phyloP scores from a whole-genome alignment of 2,329 filamentous ascomycete species.

The Cadophora sp. region DNA sequence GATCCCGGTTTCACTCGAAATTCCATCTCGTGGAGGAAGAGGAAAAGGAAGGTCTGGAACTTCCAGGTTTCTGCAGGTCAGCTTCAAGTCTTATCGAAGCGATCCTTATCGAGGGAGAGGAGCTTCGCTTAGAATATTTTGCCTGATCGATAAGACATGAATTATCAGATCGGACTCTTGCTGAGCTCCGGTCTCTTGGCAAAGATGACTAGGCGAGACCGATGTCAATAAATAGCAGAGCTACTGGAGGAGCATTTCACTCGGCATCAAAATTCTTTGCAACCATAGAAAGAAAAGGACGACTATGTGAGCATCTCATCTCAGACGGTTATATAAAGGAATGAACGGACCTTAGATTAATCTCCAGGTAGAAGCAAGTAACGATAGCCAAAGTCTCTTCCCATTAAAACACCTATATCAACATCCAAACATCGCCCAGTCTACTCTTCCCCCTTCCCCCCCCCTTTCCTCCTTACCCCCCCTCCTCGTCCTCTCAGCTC shows the following conservation, averaged over 20 bases:
- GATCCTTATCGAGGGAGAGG: not conserved
- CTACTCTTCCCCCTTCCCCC: no score
- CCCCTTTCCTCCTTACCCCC: no score
- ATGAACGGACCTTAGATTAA: no score
- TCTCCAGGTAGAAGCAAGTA: no score
- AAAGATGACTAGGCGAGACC: not conserved
- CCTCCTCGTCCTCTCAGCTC: not conserved
- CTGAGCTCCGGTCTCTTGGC: not conserved
- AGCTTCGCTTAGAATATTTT: not conserved
- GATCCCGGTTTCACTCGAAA: conserved; percentile 6
- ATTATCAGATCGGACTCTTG: not conserved
- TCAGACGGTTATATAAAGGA: no score
- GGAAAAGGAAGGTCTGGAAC: conserved; percentile 7
- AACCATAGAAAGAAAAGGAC: no score
- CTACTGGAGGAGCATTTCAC: not conserved
- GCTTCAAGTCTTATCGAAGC: not conserved
- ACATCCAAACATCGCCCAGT: no score
- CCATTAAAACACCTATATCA: no score
- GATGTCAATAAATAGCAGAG: not conserved
- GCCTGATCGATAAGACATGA: not conserved
- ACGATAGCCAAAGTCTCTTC: no score
- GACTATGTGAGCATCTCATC: no score
- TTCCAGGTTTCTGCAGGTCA: not conserved
- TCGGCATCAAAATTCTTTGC: no score
- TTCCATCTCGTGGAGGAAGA: not conserved